Percentiles rank a stretch among this genome's conserved stretches.
Conservation (phyloP, 1,139 yeast genomes). For the Candida pseudoviswanathii region DNA sequence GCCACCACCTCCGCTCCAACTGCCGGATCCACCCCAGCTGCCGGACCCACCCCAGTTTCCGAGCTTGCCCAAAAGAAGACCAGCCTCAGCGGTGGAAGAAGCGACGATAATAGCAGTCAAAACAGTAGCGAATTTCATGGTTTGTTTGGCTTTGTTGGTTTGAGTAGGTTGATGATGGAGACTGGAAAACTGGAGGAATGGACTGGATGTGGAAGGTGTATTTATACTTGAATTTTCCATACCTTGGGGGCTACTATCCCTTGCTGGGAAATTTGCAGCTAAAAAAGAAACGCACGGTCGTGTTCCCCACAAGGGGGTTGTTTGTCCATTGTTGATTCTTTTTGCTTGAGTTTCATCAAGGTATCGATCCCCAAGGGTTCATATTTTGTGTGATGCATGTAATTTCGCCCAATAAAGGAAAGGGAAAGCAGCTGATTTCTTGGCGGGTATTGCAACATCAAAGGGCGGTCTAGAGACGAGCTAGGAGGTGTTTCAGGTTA, state of each 20-base stretch:
- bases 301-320: background rate
- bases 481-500: too few relatives aligned
- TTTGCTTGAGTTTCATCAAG: background rate
- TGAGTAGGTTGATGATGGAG: background rate
- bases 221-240: too few relatives aligned
- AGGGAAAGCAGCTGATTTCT: background rate
- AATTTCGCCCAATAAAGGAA: background rate
- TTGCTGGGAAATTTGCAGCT: background rate
- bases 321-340: background rate
- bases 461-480: background rate
- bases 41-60: conserved; percentile 1
- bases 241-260: background rate
- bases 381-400: background rate
- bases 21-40: background rate
- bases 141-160: background rate
- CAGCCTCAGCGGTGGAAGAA: background rate
- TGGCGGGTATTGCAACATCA: background rate
- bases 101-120: conserved; percentile 1
- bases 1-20: background rate
- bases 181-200: background rate
- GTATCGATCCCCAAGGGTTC: background rate
- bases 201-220: too few relatives aligned
- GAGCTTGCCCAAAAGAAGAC: background rate
- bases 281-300: background rate
- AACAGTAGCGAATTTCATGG: conserved; percentile 2